Conservation (phyloP, 148 eudicot species). For the Arbutus unedo region DNA sequence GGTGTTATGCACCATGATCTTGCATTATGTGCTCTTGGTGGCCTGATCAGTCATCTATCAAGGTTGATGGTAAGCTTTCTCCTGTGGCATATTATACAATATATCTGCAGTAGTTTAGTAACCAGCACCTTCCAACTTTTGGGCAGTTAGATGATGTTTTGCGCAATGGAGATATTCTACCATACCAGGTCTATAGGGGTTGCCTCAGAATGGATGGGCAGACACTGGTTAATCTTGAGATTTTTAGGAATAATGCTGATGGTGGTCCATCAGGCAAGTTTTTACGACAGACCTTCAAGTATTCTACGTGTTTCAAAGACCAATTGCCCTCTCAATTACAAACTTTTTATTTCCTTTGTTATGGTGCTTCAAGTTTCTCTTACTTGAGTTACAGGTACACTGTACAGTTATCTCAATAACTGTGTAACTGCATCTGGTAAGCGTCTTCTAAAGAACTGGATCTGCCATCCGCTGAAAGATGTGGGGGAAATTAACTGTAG, state of each 20-base stretch:
- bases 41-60: slow-evolving; percentile 64
- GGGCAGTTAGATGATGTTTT: slow-evolving; percentile 73
- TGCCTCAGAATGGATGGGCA: slow-evolving; percentile 98
- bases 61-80: slow-evolving; percentile 66
- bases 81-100: not conserved
- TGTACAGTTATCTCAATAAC: slow-evolving; percentile 76
- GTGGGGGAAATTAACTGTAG: slow-evolving; percentile 65
- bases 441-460: slow-evolving; percentile 90
- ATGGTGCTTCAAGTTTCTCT: slow-evolving; percentile 9
- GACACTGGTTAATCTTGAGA: slow-evolving; percentile 84
- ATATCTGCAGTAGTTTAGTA: not conserved
- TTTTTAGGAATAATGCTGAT: slow-evolving; percentile 79
- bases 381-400: slow-evolving; percentile 59
- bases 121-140: slow-evolving; percentile 18
- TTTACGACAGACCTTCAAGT: slow-evolving; percentile 9
- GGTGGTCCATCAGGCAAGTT: slow-evolving; percentile 76
- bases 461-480: slow-evolving; percentile 89
- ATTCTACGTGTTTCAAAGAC: not conserved
- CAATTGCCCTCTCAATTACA: not conserved
- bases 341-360: not conserved
- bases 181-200: slow-evolving; percentile 85
- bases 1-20: slow-evolving; percentile 52
- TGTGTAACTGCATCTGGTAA: slow-evolving; percentile 82
- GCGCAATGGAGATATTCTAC: slow-evolving; percentile 71
- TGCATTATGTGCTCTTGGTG: slow-evolving; percentile 84